Evolutionary conservation across 768 basidiomycete genomes (phyloP), one percentile per base, ranked within the genome.

Genomic region (Pleurotus eryngii): DNA sequence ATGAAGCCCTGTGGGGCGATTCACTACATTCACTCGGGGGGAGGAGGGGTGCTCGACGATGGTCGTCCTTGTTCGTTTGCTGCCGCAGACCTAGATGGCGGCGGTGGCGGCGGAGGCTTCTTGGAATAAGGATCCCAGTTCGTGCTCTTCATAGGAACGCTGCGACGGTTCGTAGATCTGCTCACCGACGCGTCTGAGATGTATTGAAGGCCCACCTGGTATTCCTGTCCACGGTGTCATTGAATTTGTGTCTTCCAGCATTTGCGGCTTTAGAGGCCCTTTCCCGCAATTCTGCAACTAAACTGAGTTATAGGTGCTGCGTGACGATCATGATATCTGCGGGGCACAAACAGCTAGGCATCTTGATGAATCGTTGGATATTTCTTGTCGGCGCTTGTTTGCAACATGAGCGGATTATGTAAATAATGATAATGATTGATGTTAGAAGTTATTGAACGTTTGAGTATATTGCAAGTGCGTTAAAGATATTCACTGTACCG

Each of bases 101-200:
- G 61, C 39, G 79, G 74, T 17, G 79, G 71, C n/a, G 81, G 77
- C 7, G 80, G 76, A 5, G 77, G 72, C n/a, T 73, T 70, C 22
- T 80, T 81, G 63, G 78, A 82, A 58, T 81, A 78, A 38, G 74
- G 84, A 66, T 87, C 81, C 84, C 85, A 88, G 60, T 80, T 85
- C 6, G 83, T 81, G 56, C 83, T 82, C 57, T 79, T 81, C 64
- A 86, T 68, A 3, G 86, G 79, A 5, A 77, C 70, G 62, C 86
- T 87, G 48, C 26, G 27, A 58, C 14, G 42, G 8, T 22, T 11
- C 37, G 18, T 2, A 20, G 20, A 9, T 22, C 40, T 15, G 40
- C 38, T 18, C 3, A 20, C 15, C 18, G 38, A 35, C 30, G 11
- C 30, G 30, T 35, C 30, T 35, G 30, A 11, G 9, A 35, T 35